These are phyloP conservation scores for Neckera pumila DNA, from an alignment of 225 moss, liverwort and hornwort species.

Conservation along the genomic window DNA sequence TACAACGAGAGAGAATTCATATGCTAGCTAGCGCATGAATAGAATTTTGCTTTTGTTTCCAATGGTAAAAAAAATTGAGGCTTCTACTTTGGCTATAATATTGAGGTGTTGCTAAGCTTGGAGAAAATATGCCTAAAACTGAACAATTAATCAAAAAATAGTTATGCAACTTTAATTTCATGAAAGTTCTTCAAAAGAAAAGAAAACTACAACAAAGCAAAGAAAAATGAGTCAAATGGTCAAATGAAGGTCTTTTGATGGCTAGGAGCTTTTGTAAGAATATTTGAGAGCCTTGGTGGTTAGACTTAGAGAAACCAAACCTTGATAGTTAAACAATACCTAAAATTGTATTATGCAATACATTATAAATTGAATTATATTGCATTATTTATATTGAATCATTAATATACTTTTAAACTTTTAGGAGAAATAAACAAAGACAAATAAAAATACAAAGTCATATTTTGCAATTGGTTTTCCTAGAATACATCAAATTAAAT, in stretches of 20 bases:
- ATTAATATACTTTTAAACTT: background rate
- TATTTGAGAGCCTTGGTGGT: background rate
- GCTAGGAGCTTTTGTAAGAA: background rate
- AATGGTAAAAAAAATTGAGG: background rate
- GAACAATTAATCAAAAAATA: background rate
- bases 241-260: background rate
- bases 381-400: background rate
- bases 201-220: background rate
- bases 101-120: background rate
- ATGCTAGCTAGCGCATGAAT: background rate
- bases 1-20: background rate
- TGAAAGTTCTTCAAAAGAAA: background rate
- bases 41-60: background rate
- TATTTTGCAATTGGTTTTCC: accelerated
- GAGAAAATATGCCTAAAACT: background rate
- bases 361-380: background rate
- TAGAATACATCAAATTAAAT: background rate
- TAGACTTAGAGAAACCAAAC: background rate
- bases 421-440: background rate
- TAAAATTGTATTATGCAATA: background rate
- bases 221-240: background rate
- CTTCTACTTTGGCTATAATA: background rate
- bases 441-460: background rate
- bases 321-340: background rate
- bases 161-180: accelerated